These are phyloP conservation scores for Moricandia arvensis DNA, from an alignment of 345 rosid species.

Conservation along the genomic window DNA sequence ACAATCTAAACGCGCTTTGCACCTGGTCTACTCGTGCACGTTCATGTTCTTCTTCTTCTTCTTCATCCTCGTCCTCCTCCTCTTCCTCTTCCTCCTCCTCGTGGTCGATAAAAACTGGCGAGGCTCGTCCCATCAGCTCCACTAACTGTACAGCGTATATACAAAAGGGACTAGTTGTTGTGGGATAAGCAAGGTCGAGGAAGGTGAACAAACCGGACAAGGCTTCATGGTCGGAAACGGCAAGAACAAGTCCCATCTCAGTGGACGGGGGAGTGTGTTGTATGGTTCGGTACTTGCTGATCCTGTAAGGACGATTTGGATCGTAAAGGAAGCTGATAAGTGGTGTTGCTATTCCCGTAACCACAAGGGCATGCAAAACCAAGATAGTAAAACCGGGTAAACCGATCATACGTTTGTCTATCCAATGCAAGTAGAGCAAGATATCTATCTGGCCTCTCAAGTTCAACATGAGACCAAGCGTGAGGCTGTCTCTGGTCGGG, in stretches of 20 bases:
- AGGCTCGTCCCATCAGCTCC: conserved; percentile 56
- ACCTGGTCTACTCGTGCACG: conserved; percentile 30
- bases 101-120: conserved; percentile 55
- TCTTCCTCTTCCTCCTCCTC: conserved; percentile 13
- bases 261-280: conserved; percentile 56
- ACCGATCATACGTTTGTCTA: conserved; percentile 50
- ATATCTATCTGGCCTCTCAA: conserved; percentile 69
- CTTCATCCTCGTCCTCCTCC: background rate
- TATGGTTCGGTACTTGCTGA: conserved; percentile 64
- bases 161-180: conserved; percentile 38
- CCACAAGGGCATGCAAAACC: conserved; percentile 38
- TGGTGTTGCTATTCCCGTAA: conserved; percentile 44
- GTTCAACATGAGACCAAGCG: conserved; percentile 60
- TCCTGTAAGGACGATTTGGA: conserved; percentile 70
- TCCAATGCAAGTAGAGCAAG: conserved; percentile 53
- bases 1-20: conserved; percentile 43
- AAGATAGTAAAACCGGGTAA: conserved; percentile 46
- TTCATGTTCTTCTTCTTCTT: background rate
- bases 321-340: conserved; percentile 61
- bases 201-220: conserved; percentile 50
- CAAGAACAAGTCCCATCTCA: conserved; percentile 49
- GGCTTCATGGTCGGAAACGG: conserved; percentile 46
- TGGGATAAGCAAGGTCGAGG: conserved; percentile 59
- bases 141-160: conserved; percentile 58
- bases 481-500: conserved; percentile 54